These are phyloP conservation scores for Trichoderma atroviride DNA, from an alignment of 2,329 filamentous ascomycete genomes.

Conservation along the genomic window DNA sequence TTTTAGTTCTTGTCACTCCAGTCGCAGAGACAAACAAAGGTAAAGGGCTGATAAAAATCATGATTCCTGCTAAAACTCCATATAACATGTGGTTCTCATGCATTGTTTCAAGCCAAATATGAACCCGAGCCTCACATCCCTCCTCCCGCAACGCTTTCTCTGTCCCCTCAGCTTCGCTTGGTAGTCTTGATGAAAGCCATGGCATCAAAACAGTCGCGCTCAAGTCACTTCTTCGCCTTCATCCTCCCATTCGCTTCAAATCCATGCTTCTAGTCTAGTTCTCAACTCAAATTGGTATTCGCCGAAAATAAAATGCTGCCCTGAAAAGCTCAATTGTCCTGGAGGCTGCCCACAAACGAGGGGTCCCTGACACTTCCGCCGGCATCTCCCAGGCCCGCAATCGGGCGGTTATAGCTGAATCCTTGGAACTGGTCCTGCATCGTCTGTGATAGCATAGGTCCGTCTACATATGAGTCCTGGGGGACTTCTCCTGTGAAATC, in stretches of 20 bases:
- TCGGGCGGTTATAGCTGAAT: slow-evolving; percentile 96
- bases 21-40: not conserved
- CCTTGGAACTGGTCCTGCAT: slow-evolving; percentile 96
- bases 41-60: slow-evolving; percentile 2
- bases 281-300: slow-evolving; percentile 24
- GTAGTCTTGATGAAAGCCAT: not conserved
- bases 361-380: slow-evolving; percentile 94
- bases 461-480: slow-evolving; percentile 91
- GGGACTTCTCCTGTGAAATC: slow-evolving; percentile 91
- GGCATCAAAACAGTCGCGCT: not conserved
- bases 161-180: not conserved
- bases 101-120: slow-evolving; percentile 20
- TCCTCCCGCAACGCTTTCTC: not conserved
- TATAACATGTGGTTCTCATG: slow-evolving; percentile 27
- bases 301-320: slow-evolving; percentile 2
- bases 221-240: not conserved
- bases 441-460: slow-evolving; percentile 86
- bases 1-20: not conserved
- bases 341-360: slow-evolving; percentile 65
- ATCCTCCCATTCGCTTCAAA: not conserved
- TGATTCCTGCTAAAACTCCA: slow-evolving; percentile 28
- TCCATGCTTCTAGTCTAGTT: slow-evolving; percentile 23
- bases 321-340: slow-evolving; percentile 44
- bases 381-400: slow-evolving; percentile 88
- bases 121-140: not conserved